Base-by-base conservation (phyloP, 768 basidiomycete genomes). In the Leccinum uliginosum region DNA sequence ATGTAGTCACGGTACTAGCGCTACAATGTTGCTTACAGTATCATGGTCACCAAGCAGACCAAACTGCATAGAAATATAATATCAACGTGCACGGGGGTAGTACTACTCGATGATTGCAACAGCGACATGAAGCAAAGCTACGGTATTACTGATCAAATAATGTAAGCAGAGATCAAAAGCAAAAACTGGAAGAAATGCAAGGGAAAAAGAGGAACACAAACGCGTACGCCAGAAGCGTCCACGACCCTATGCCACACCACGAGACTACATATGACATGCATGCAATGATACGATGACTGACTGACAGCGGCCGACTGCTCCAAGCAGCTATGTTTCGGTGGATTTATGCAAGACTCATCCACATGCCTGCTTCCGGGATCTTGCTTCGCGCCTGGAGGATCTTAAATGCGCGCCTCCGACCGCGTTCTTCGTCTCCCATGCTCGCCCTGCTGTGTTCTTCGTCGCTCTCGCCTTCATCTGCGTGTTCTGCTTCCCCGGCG, bases 321-420 rank as follows among this genome's bases (percentile, higher is more conserved):
- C 9, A n/a, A 38, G n/a, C 38, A 40, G n/a, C n/a, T 9, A 40
- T n/a, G 38, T n/a, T 40, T 40, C 38, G 38, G 38, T 24, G 23
- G 45, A 49, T 35, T 68, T 57, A 79, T 38, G 84, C 88, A 64
- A 91, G 74, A 74, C 89, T 91, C 64, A 87, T 79, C 88, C 88
- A 91, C 88, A 91, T 90, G 35, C 88, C 85, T 56, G 79, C 80
- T 57, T 79, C 80, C 2, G 89, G 89, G 24, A 91, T 60, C 69
- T 82, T 79, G 61, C 81, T 86, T 50, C 87, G 79, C 21, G 82
- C 82, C 66, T 90, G 79, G 51, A 91, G 73, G 50, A 92, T 92
- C 72, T 77, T 83, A 59, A 85, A 66, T 2, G 89, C 89, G 47
- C 76, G 80, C 59, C 77, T 78, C 47, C 83, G 76, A 2, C 83